Evolutionary conservation across 2,329 filamentous ascomycete genomes (phyloP), one percentile per base, ranked within the genome.

Genomic region (Gremmenia infestans): DNA sequence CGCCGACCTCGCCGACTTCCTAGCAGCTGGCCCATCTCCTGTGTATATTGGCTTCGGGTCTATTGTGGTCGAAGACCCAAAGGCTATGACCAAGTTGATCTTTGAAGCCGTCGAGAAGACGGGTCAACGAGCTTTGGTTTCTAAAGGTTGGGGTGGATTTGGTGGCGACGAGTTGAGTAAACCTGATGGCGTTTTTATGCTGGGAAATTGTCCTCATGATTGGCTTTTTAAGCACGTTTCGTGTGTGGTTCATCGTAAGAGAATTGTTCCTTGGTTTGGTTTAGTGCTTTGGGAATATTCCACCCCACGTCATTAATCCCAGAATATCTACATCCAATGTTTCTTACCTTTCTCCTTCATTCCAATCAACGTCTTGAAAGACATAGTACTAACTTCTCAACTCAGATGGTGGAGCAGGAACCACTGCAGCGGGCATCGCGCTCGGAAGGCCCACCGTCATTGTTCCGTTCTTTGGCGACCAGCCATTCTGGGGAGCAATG

Each of bases 401-500:
- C 19, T 11, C 11, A 19, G 17, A 19, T 58, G 87, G 87, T 22
- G 87, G 87, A 11, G 87, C 87, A 0, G 87, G 87, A 1, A 90
- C 87, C 0, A 88, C 86, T 0, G 87, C 87, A 2, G 86, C 86
- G 47, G 85, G 85, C 1, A 75, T 90, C 37, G 87, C 87, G 67
- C 86, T 81, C 57, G 87, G 79, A 2, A 80, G 79, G 63, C 87
- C 87, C 0, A 89, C 84, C 5, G 86, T 88, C 80, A 80, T 89
- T 25, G 83, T 90, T 2, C 87, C 87, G 0, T 90, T 90, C 72
- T 90, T 90, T 60, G 87, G 87, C 2, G 87, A 90, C 65, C 87
- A 91, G 69, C 79, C 85, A 0, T 91, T 91, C 67, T 91, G 88
- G 88, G 88, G 88, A 5, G 77, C 81, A 12, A 91, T 91, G 79